Evolutionary conservation across 1,284 basidiomycete genomes (phyloP), one percentile per base, ranked within the genome.

Genomic region (Austroboletus novae-zelandiae): DNA sequence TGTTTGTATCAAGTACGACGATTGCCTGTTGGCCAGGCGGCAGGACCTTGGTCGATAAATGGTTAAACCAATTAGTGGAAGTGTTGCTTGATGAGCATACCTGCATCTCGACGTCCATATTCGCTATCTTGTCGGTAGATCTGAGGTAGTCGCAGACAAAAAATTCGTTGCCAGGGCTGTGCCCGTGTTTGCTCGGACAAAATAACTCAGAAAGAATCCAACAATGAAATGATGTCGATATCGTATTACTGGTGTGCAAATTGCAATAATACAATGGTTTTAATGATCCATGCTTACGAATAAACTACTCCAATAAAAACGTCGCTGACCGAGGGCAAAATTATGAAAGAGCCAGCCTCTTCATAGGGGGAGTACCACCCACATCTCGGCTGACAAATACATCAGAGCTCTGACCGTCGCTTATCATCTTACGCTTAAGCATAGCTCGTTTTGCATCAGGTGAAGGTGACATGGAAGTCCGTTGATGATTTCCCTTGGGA

Each of bases 1-100:
- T 77, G 59, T 90, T 90, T 25, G 87, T 90, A 61, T 90, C 87
- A 32, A 88, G 61, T 17, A 90, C 77, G 40, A 90, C 60, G 57
- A 77, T 79, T 14, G 71, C 67, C 48, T 65, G 59, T 51, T 62
- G 65, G 55, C 76, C 74, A 8, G 69, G 65, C 20, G 71, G 53
- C 29, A 74, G 71, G 7, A 68, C 69, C 76, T 80, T 41, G 46
- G 25, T 15, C 3, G 27, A 23, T 15, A 34, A 11, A 36, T 11
- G 1, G 30, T 13, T 20, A 17, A 11, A 39, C 37, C 20, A 25
- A 18, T 3, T 7, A 23, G 48, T 8, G 15, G 11, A 17, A 8
- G 25, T 17, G 18, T 9, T 17, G 36, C 4, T 14, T 31, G 17
- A 34, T 27, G 31, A 20, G 45, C 62, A 15, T 45, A 79, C 83